Evolutionary conservation across 139 green algal species (phyloP), one percentile per base, ranked within the genome.

Genomic region (Limnomonas spitsbergensis): DNA sequence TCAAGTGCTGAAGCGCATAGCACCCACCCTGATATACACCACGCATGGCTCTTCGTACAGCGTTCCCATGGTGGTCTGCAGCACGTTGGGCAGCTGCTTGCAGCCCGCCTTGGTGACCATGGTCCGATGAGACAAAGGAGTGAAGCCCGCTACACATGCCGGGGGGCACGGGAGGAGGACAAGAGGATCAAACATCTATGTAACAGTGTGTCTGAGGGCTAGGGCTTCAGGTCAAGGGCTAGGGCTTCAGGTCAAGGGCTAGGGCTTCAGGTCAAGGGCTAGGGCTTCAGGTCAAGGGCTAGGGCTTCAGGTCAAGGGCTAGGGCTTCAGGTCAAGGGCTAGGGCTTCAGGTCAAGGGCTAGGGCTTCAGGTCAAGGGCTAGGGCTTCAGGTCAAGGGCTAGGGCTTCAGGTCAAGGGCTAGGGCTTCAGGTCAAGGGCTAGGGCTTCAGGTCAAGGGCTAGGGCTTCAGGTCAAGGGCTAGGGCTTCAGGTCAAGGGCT

Each of bases 1-100:
- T n/a, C n/a, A n/a, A n/a, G n/a, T n/a, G n/a, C n/a, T n/a, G n/a
- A n/a, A n/a, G n/a, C n/a, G n/a, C n/a, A n/a, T n/a, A n/a, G n/a
- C n/a, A n/a, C 56, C 29, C 56, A 70, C 56, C 29, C 29, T 70
- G 56, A 70, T 70, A 20, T 70, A 70, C 9, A 70, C 56, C 27
- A 70, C 56, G 29, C 56, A 70, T 24, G 56, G 56, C 56, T 70
- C 56, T 36, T 70, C 56, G 29, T 70, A 70, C 29, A 70, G 29
- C 4, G 56, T 70, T 4, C 56, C 56, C 56, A 38, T 24, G 7
- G 27, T 20, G 29, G 9, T 70, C 4, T 70, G 56, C 24, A 70
- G 9, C 14, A 70, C 56, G 29, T 70, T 38, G 9, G 56, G 56
- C 56, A 70, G 56, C 29, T 35, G 4, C 56, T 70, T 70, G 47